phyloP scores from a whole-genome alignment of 192 early-diverging fungal genomes.

The Backusella parvicylindrica region DNA sequence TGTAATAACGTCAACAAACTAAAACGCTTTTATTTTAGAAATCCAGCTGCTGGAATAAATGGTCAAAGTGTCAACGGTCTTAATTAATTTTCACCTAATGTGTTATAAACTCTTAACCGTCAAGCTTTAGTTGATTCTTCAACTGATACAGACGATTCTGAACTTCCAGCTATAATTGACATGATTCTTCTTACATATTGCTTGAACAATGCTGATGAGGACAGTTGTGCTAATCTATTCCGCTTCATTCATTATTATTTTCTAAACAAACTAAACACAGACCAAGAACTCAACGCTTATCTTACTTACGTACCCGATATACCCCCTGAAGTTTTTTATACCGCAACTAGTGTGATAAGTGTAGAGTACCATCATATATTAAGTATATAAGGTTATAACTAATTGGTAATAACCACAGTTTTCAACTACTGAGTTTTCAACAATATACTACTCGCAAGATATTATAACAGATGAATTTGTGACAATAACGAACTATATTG shows the following conservation, averaged over 20 bases:
- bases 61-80: neutral
- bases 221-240: neutral
- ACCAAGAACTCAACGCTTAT: neutral
- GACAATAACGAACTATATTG: neutral
- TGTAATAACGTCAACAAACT: neutral
- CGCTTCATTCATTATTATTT: neutral
- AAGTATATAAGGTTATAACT: neutral
- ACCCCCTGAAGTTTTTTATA: neutral
- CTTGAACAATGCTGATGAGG: neutral
- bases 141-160: neutral
- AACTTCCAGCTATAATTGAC: neutral
- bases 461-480: neutral
- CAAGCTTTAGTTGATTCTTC: neutral
- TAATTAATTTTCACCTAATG: neutral
- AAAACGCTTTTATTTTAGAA: neutral
- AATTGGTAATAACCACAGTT: neutral
- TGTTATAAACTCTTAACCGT: neutral
- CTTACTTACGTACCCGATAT: neutral
- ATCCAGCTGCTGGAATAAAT: neutral
- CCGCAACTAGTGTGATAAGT: neutral
- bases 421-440: neutral
- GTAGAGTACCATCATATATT: neutral
- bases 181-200: neutral
- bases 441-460: neutral
- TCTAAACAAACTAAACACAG: neutral